Evolutionary conservation across 1,139 yeast species (phyloP).

Genomic region (Casaregolazyma lundiana): DNA sequence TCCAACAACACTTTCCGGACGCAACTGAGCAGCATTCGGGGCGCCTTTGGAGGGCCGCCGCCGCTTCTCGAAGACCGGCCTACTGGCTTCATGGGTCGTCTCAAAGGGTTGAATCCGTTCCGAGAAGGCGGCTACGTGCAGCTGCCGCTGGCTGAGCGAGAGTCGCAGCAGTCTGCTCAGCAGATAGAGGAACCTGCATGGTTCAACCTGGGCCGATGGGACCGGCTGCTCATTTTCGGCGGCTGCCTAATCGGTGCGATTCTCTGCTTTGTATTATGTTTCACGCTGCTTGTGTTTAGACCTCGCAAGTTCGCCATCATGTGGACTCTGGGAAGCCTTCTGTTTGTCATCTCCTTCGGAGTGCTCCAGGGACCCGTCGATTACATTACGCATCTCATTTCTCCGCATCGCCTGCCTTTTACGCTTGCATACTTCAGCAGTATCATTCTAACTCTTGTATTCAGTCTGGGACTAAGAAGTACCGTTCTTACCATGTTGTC

Average conservation of each 20-base stretch:
- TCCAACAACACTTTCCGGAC: conserved; percentile 34
- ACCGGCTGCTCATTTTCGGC: conserved; percentile 71
- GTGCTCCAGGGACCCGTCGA: conserved; percentile 86
- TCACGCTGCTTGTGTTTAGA: conserved; percentile 80
- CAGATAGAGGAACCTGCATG: conserved; percentile 50
- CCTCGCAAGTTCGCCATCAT: conserved; percentile 81
- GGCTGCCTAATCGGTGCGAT: conserved; percentile 72
- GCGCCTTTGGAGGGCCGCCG: conserved; percentile 30
- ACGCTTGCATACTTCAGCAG: conserved; percentile 74
- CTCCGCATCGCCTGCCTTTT: conserved; percentile 73
- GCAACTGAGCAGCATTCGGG: conserved; percentile 26
- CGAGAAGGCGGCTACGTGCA: conserved; percentile 45
- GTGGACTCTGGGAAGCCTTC: conserved; percentile 88
- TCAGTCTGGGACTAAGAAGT: conserved; percentile 51
- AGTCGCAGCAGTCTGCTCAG: conserved; percentile 34
- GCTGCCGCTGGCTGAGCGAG: conserved; percentile 51
- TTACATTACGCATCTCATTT: conserved; percentile 67
- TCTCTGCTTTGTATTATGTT: conserved; percentile 76
- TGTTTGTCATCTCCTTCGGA: conserved; percentile 87
- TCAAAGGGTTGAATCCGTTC: conserved; percentile 37
- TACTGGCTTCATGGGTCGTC: conserved; percentile 34
- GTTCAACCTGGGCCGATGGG: conserved; percentile 67
- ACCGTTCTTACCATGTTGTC: conserved; percentile 74
- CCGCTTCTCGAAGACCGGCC: conserved; percentile 29
- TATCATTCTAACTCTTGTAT: conserved; percentile 61